Conservation (phyloP, 108 stramenopile species). For the Chaetoceros tenuissimus region DNA sequence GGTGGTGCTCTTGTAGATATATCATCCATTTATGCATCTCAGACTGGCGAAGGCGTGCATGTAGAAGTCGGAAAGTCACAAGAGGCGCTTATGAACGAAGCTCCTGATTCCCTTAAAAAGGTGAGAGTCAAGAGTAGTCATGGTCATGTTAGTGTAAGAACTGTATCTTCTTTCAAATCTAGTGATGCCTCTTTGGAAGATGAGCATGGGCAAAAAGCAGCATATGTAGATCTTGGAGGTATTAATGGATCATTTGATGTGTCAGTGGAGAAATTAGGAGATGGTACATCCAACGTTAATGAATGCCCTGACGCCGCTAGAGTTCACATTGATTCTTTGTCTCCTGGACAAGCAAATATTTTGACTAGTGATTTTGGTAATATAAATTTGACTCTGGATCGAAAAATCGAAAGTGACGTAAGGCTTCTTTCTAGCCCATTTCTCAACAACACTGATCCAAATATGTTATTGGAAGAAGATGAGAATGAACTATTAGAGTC, state of each 20-base stretch:
- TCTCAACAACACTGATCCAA: constrained; percentile 6
- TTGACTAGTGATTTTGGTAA: constrained; percentile 34
- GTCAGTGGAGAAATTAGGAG: not conserved
- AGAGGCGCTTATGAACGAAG: constrained; percentile 8
- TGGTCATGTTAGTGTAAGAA: constrained; percentile 40
- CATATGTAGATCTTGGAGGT: constrained; percentile 70
- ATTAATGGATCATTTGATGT: constrained; percentile 85
- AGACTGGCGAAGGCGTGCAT: constrained; percentile 12
- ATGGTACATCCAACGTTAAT: not conserved
- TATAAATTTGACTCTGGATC: constrained; percentile 59
- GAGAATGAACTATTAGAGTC: constrained; percentile 6
- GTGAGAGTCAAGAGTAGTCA: constrained; percentile 73
- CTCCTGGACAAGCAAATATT: constrained; percentile 60
- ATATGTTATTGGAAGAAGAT: constrained; percentile 38
- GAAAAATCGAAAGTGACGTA: constrained; percentile 77
- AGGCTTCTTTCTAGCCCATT: constrained; percentile 36
- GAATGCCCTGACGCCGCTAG: constrained; percentile 18
- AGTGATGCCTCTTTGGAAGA: not conserved
- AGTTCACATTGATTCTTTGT: constrained; percentile 71
- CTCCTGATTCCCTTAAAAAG: constrained; percentile 10
- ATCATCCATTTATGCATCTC: constrained; percentile 61
- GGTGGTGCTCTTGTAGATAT: constrained; percentile 64
- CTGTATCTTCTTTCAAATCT: constrained; percentile 6
- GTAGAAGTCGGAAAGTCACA: constrained; percentile 10
- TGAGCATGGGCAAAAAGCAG: constrained; percentile 3